phyloP scores from a whole-genome alignment of 1,139 yeast genomes.

The Yamadazyma membranifaciens region DNA sequence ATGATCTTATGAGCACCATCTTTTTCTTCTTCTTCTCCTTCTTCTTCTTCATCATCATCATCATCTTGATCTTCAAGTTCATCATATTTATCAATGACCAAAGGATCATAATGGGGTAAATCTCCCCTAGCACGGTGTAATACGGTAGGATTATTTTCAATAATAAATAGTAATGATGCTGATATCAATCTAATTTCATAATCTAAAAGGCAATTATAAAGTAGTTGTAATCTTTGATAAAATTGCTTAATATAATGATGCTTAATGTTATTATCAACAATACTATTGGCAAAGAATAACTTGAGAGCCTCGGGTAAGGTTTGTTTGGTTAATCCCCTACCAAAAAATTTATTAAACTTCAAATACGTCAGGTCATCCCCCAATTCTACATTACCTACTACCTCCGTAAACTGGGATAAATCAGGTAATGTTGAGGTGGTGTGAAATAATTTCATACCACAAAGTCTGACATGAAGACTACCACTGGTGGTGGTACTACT shows the following conservation, averaged over 20 bases:
- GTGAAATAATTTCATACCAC: constrained; percentile 77
- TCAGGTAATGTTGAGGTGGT: neutral
- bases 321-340: constrained; percentile 52
- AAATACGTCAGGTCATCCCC: constrained; percentile 35
- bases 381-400: constrained; percentile 10
- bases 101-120: constrained; percentile 26
- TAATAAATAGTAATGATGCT: constrained; percentile 70
- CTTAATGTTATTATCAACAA: constrained; percentile 2
- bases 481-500: constrained; percentile 79
- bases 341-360: constrained; percentile 65
- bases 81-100: constrained; percentile 31
- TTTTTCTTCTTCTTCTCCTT: constrained; percentile 20
- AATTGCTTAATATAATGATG: constrained; percentile 34
- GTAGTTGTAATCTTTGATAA: constrained; percentile 55
- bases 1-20: constrained; percentile 20
- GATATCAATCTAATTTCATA: constrained; percentile 69
- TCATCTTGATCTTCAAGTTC: constrained; percentile 27
- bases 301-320: constrained; percentile 50
- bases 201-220: constrained; percentile 61
- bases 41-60: constrained; percentile 32
- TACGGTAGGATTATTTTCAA: constrained; percentile 60
- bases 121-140: constrained; percentile 37
- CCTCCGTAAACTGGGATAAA: neutral
- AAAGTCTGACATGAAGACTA: constrained; percentile 65
- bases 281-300: constrained; percentile 44